Conservation (phyloP, 2,329 filamentous ascomycete genomes). For the Drechslerella dactyloides region DNA sequence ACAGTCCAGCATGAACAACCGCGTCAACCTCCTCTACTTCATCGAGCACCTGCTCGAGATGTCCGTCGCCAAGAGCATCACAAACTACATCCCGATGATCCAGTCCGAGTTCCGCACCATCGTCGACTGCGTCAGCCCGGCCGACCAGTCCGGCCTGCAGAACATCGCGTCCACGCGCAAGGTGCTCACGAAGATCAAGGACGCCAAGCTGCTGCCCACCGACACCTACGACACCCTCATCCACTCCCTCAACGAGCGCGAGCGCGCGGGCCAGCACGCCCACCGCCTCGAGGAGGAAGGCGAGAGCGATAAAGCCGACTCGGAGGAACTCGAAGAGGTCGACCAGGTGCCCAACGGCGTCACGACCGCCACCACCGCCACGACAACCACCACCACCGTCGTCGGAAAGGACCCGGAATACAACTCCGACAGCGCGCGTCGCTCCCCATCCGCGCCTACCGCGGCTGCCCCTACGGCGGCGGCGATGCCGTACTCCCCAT, state of each 20-base stretch:
- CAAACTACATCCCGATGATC: constrained; percentile 90
- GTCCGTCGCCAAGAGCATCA: constrained; percentile 75
- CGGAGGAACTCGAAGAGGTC: constrained; percentile 51
- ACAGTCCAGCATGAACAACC: constrained; percentile 91
- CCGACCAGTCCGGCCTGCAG: constrained; percentile 83
- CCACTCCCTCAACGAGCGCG: constrained; percentile 64
- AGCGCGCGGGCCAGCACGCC: constrained; percentile 73
- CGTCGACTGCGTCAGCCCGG: constrained; percentile 87
- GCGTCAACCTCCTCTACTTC: constrained; percentile 99
- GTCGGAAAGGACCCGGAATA: constrained; percentile 43
- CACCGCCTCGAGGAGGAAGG: constrained; percentile 83
- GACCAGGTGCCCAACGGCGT: constrained; percentile 46
- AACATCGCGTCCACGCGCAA: constrained; percentile 92
- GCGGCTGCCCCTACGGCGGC: constrained; percentile 41
- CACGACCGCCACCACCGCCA: constrained; percentile 27
- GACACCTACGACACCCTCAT: constrained; percentile 21
- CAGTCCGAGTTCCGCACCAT: constrained; percentile 89
- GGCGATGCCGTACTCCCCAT: constrained; percentile 51
- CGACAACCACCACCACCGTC: constrained; percentile 29
- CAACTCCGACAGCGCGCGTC: constrained; percentile 17
- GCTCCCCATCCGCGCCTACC: constrained; percentile 51
- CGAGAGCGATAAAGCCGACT: constrained; percentile 63
- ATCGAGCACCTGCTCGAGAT: constrained; percentile 92
- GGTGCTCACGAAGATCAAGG: constrained; percentile 61
- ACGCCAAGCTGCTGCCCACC: constrained; percentile 37